Percentiles rank a stretch among this genome's conserved stretches.
Conservation (phyloP, 1,284 basidiomycete genomes). For the Chalciporus sp. region DNA sequence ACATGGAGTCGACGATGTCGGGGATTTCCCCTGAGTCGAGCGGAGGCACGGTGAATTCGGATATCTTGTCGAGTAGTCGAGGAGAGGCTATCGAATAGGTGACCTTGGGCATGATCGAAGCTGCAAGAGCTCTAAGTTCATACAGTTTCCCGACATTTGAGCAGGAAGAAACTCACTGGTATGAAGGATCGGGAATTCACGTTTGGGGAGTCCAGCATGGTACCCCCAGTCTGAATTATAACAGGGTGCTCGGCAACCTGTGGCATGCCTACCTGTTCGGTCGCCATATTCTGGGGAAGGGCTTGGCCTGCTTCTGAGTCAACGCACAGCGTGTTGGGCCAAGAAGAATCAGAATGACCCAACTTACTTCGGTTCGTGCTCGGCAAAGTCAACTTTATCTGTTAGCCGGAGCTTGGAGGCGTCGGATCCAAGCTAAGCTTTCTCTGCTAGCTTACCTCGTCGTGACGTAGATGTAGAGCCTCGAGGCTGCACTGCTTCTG, state of each 20-base stretch:
- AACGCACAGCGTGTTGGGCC: constrained; percentile 1
- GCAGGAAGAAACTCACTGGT: constrained; percentile 12
- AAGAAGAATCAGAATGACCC: constrained; percentile 4
- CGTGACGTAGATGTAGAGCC: not conserved
- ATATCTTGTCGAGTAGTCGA: not conserved
- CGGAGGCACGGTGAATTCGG: not conserved
- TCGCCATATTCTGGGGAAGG: not conserved
- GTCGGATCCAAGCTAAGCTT: not conserved
- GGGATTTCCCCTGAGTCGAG: constrained; percentile 2
- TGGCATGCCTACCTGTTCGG: not conserved
- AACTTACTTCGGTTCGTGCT: not conserved
- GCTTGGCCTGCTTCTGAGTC: constrained; percentile 16
- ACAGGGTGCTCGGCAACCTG: not conserved
- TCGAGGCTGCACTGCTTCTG: no score
- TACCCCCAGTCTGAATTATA: constrained; percentile 13
- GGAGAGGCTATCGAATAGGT: not conserved
- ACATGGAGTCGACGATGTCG: constrained; percentile 26
- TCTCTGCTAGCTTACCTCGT: constrained; percentile 5
- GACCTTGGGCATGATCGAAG: constrained; percentile 4
- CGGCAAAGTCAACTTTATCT: not conserved
- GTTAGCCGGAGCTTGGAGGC: not conserved
- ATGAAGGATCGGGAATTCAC: not conserved
- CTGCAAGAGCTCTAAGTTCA: constrained; percentile 3
- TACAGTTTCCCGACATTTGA: not conserved
- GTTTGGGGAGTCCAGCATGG: not conserved